phyloP scores from a whole-genome alignment of 208 protist species.

The Crithidia bombi region DNA sequence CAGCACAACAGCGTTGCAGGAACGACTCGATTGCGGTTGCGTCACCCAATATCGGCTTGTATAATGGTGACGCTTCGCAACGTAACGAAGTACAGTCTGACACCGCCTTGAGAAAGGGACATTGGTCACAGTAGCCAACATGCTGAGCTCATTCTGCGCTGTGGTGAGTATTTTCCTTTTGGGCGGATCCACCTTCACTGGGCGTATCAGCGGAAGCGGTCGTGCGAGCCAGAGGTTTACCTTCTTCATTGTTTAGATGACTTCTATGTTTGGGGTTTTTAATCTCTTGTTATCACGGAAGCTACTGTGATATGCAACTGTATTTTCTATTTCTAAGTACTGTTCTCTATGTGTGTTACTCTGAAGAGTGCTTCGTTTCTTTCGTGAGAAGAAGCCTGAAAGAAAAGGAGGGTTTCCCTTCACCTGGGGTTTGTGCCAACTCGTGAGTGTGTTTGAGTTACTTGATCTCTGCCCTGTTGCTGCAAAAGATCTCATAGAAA shows the following conservation, averaged over 20 bases:
- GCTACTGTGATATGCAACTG: too few species aligned
- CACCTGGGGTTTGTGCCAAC: too few species aligned
- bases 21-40: conserved; percentile 71
- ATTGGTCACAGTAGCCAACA: conserved; percentile 84
- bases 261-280: neutral
- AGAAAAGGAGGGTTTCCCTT: too few species aligned
- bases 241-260: conserved; percentile 19
- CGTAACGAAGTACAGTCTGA: conserved; percentile 54
- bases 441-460: too few species aligned
- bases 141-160: conserved; percentile 38
- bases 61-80: conserved; percentile 46
- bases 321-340: neutral
- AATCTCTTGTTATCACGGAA: neutral
- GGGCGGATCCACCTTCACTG: neutral
- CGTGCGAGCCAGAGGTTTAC: neutral
- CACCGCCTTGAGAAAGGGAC: conserved; percentile 62
- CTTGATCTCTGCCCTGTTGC: neutral
- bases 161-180: conserved; percentile 3
- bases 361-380: neutral
- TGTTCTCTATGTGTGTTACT: neutral
- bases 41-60: conserved; percentile 84
- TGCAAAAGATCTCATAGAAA: neutral
- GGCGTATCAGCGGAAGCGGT: conserved; percentile 14
- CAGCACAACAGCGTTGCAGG: conserved; percentile 72
- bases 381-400: neutral